phyloP scores from a whole-genome alignment of 495 filamentous ascomycete genomes.

The Penicillium canescens region DNA sequence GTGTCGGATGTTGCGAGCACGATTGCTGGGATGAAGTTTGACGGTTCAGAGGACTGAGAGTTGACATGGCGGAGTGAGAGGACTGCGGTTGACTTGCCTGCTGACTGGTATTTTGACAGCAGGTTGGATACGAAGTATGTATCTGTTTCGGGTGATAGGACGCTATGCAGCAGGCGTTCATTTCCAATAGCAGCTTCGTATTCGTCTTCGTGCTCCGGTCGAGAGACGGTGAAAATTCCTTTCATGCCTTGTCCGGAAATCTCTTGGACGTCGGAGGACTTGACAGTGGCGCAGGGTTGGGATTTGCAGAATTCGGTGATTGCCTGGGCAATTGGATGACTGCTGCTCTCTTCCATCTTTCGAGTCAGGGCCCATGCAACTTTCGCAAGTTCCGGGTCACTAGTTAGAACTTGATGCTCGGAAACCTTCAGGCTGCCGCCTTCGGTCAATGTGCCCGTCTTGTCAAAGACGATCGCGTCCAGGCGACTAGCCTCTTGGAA shows the following conservation, averaged over 20 bases:
- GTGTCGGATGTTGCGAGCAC: slow-evolving; percentile 72
- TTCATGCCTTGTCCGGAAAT: slow-evolving; percentile 80
- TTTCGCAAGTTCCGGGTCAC: slow-evolving; percentile 32
- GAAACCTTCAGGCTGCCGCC: slow-evolving; percentile 81
- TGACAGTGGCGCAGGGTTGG: slow-evolving; percentile 28
- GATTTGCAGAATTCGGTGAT: slow-evolving; percentile 66
- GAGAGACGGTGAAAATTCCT: slow-evolving; percentile 58
- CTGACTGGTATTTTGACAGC: slow-evolving; percentile 65
- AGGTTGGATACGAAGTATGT: slow-evolving; percentile 40
- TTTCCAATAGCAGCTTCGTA: slow-evolving; percentile 82
- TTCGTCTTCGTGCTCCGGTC: slow-evolving; percentile 5
- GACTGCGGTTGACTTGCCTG: slow-evolving; percentile 74
- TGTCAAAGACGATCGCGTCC: slow-evolving; percentile 91
- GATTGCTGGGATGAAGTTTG: slow-evolving; percentile 58
- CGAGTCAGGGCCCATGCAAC: slow-evolving; percentile 57
- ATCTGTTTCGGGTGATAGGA: slow-evolving; percentile 27
- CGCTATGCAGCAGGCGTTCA: slow-evolving; percentile 63
- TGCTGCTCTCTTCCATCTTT: slow-evolving; percentile 77
- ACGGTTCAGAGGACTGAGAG: slow-evolving; percentile 22
- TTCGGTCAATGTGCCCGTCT: slow-evolving; percentile 89
- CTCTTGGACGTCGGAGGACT: slow-evolving; percentile 62
- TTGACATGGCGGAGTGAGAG: slow-evolving; percentile 51
- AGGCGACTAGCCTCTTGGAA: slow-evolving; percentile 90
- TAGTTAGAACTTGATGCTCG: slow-evolving; percentile 60
- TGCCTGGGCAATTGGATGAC: slow-evolving; percentile 84